Evolutionary conservation across 106 monocot genomes (phyloP).

Genomic region (Dendrobium huoshanense): DNA sequence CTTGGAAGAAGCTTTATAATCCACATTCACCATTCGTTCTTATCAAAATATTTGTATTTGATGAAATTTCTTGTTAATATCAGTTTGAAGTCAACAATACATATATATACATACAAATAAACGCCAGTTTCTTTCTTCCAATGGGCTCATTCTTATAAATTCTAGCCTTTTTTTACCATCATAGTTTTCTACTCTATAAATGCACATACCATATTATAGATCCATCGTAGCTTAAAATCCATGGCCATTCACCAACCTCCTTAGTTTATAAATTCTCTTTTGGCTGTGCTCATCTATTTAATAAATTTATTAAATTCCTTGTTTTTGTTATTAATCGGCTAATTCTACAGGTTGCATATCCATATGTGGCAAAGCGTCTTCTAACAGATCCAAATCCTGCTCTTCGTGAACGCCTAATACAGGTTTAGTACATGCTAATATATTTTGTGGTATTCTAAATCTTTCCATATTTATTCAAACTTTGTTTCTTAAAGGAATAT

Average conservation of each 20-base stretch:
- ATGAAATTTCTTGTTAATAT: not conserved
- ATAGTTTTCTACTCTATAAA: not conserved
- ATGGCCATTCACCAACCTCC: not conserved
- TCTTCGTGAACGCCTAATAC: conserved; percentile 93
- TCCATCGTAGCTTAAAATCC: not conserved
- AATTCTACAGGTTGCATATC: conserved; percentile 80
- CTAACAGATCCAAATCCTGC: conserved; percentile 97
- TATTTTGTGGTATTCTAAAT: not conserved
- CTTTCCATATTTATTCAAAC: not conserved
- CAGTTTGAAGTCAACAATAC: not conserved
- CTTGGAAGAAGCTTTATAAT: not conserved
- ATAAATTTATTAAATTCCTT: conserved; percentile 5
- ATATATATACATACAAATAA: not conserved
- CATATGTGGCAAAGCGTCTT: conserved; percentile 94
- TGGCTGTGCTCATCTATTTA: not conserved
- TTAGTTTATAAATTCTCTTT: not conserved
- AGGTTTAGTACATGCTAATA: conserved; percentile 35
- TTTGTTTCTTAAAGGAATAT: not conserved
- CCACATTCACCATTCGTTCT: not conserved
- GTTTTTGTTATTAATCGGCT: not conserved
- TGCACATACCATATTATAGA: not conserved
- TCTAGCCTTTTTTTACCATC: not conserved
- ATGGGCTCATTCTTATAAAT: not conserved
- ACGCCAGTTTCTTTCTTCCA: not conserved
- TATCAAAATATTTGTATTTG: not conserved